Percentiles rank a stretch among this genome's conserved stretches.
Conservation (phyloP, 768 basidiomycete genomes). For the Tricholoma matsutake region DNA sequence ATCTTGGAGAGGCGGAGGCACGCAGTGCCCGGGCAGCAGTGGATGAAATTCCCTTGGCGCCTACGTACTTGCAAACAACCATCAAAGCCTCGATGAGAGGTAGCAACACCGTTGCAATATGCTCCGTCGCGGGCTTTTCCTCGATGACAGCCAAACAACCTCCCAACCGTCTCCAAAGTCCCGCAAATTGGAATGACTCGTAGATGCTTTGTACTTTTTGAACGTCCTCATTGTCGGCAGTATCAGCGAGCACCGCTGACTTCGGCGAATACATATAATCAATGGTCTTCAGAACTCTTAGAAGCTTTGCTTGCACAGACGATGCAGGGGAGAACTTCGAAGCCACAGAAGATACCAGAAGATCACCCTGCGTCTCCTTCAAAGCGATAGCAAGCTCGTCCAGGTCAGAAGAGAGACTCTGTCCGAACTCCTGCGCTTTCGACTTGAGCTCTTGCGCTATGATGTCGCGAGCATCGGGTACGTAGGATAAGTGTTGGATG, state of each 20-base stretch:
- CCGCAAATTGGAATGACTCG: conserved; percentile 85
- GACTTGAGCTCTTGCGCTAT: conserved; percentile 84
- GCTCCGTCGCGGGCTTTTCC: conserved; percentile 73
- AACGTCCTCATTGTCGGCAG: conserved; percentile 49
- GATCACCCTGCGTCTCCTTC: conserved; percentile 50
- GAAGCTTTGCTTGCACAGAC: conserved; percentile 92
- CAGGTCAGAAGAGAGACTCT: conserved; percentile 69
- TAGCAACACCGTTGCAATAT: conserved; percentile 88
- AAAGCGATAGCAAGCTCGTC: conserved; percentile 70
- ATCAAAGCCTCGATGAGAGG: conserved; percentile 96
- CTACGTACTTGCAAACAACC: conserved; percentile 97
- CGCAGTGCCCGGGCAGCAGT: conserved; percentile 50
- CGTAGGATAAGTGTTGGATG: conserved; percentile 88
- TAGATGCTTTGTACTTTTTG: conserved; percentile 89
- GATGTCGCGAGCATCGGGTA: conserved; percentile 85
- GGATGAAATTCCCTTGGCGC: conserved; percentile 52
- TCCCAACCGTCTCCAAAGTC: conserved; percentile 87
- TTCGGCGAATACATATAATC: conserved; percentile 91
- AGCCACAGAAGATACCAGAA: conserved; percentile 65
- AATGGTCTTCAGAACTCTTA: conserved; percentile 94
- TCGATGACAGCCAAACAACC: conserved; percentile 85
- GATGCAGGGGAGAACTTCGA: conserved; percentile 93
- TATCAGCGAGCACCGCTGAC: conserved; percentile 34
- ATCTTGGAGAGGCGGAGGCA: conserved; percentile 65
- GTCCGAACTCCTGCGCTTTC: conserved; percentile 87